Percentiles rank a stretch among this genome's conserved stretches.
Conservation (phyloP, 805 yeast genomes). For the Sporopachydermia quercuum region DNA sequence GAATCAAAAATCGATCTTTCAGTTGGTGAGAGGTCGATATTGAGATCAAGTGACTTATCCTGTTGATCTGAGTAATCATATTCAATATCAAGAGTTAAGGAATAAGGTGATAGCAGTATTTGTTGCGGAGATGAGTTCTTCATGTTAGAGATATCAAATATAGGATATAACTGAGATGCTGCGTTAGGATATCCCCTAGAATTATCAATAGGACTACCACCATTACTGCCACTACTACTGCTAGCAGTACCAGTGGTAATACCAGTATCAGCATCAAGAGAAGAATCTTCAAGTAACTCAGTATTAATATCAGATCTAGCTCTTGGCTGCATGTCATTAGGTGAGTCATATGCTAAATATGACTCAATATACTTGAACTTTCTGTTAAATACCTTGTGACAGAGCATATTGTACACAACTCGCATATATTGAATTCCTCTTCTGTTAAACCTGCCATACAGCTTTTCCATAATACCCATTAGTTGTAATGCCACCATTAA, state of each 20-base stretch:
- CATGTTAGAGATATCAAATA: no score
- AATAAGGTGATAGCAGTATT: background rate
- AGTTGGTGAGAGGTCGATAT: background rate
- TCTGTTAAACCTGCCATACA: background rate
- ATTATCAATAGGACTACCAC: background rate
- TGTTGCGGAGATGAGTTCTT: background rate
- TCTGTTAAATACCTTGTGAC: constrained; percentile 1
- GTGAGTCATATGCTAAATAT: background rate
- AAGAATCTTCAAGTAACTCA: background rate
- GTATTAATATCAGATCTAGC: background rate
- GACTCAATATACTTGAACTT: background rate
- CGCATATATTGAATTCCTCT: background rate
- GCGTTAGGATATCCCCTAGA: background rate
- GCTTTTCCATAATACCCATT: background rate
- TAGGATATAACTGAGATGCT: no score
- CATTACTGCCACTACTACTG: background rate
- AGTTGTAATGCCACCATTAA: background rate
- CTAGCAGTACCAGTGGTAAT: background rate
- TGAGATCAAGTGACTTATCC: no score
- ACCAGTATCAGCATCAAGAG: background rate
- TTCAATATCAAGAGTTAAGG: background rate
- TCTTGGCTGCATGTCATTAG: no score
- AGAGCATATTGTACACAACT: background rate
- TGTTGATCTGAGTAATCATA: background rate
- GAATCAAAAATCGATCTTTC: background rate